These are phyloP conservation scores for Coprinopsis marcescibilis DNA, from an alignment of 768 basidiomycete genomes.

Conservation along the genomic window DNA sequence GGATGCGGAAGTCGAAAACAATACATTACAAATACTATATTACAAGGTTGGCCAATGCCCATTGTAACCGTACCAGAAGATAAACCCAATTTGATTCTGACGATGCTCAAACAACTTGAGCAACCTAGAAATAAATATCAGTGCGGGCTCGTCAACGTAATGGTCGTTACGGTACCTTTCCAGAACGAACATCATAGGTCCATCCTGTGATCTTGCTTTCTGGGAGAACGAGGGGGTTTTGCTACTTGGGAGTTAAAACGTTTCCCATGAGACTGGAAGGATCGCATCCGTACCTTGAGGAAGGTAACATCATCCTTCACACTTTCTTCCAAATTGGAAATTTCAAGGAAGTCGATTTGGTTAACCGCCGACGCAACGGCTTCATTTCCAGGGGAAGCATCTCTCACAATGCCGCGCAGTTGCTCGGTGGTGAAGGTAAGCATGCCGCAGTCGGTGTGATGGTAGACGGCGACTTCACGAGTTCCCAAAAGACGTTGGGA, in stretches of 20 bases:
- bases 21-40: too few species aligned
- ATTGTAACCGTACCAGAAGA: too few species aligned
- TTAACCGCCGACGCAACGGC: slow-evolving; percentile 27
- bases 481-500: slow-evolving; percentile 72
- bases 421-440: slow-evolving; percentile 49
- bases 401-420: slow-evolving; percentile 45
- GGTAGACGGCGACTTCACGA: slow-evolving; percentile 59
- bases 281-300: too few species aligned
- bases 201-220: slow-evolving; percentile 57
- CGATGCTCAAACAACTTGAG: slow-evolving; percentile 11
- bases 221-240: slow-evolving; percentile 48
- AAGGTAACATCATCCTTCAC: slow-evolving; percentile 55
- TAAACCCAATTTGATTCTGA: too few species aligned
- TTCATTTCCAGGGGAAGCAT: slow-evolving; percentile 31
- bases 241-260: too few species aligned
- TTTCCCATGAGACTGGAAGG: too few species aligned
- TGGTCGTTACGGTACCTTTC: slow-evolving; percentile 36
- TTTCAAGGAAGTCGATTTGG: slow-evolving; percentile 51
- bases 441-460: slow-evolving; percentile 75
- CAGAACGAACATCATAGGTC: slow-evolving; percentile 60
- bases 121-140: neutral
- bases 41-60: too few species aligned
- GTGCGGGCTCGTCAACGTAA: neutral
- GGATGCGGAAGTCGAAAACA: too few species aligned
- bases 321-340: slow-evolving; percentile 43